Evolutionary conservation across 352 stramenopile genomes (phyloP).

Genomic region (Aphanomyces stellatus): DNA sequence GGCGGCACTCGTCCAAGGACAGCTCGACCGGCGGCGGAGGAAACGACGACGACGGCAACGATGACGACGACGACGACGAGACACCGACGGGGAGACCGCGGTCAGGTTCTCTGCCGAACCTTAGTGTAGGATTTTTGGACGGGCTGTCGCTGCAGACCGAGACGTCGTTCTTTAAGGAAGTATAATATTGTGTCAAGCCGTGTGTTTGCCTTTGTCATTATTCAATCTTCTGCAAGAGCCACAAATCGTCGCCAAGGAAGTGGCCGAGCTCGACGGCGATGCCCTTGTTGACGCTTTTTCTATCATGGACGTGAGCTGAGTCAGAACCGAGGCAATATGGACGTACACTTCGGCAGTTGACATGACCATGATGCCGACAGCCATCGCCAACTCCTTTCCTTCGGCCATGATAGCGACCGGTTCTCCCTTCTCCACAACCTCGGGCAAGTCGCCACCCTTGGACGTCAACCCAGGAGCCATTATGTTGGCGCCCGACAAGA

Average conservation of each 20-base stretch:
- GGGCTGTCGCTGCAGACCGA: slow-evolving; percentile 10
- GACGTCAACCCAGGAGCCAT: slow-evolving; percentile 98
- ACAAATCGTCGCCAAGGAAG: slow-evolving; percentile 96
- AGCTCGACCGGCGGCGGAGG: too few relatives aligned
- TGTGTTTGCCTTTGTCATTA: slow-evolving; percentile 28
- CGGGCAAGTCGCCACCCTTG: slow-evolving; percentile 88
- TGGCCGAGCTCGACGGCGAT: slow-evolving; percentile 95
- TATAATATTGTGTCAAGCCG: slow-evolving; percentile 17
- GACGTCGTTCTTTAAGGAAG: slow-evolving; percentile 28
- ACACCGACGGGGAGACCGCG: slow-evolving; percentile 22
- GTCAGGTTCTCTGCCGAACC: slow-evolving; percentile 32
- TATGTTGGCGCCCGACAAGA: slow-evolving; percentile 96
- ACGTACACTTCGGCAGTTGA: slow-evolving; percentile 94
- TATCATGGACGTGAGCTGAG: slow-evolving; percentile 24
- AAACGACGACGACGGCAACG: not conserved
- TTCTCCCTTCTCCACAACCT: slow-evolving; percentile 71
- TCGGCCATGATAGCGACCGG: slow-evolving; percentile 95
- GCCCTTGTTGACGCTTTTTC: slow-evolving; percentile 93
- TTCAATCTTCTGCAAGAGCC: slow-evolving; percentile 75
- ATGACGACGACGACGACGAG: slow-evolving; percentile 23
- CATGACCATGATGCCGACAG: slow-evolving; percentile 94
- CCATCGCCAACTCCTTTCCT: slow-evolving; percentile 95
- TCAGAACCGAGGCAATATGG: slow-evolving; percentile 4
- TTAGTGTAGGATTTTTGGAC: slow-evolving; percentile 11
- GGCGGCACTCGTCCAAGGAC: too few relatives aligned